Evolutionary conservation across 2,329 filamentous ascomycete species (phyloP).

Genomic region (Colletotrichum chrysophilum): DNA sequence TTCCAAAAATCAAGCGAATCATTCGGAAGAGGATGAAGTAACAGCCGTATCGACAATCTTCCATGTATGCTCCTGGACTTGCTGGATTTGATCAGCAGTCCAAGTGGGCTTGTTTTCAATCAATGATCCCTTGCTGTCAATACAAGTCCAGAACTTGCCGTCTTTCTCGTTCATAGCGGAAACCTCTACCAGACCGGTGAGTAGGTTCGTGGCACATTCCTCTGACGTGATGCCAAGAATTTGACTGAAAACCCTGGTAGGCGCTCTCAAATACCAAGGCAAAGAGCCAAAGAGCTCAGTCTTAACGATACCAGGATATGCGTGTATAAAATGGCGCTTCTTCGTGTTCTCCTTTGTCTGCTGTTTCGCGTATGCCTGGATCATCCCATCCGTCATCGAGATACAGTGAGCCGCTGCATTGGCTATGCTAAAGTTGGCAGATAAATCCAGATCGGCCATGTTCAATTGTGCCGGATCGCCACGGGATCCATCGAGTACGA

Average conservation of each 20-base stretch:
- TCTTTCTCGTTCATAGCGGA: constrained; percentile 20
- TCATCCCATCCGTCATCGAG: constrained; percentile 43
- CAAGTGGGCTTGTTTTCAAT: constrained; percentile 31
- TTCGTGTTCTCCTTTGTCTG: constrained; percentile 15
- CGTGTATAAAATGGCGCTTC: constrained; percentile 41
- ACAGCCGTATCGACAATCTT: constrained; percentile 25
- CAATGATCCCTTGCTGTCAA: constrained; percentile 32
- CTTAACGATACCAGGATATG: constrained; percentile 42
- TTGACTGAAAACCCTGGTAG: constrained; percentile 4
- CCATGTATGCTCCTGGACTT: constrained; percentile 37
- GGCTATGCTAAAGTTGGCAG: constrained; percentile 33
- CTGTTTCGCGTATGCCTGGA: constrained; percentile 35
- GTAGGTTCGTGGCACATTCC: constrained; percentile 30
- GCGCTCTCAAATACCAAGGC: constrained; percentile 32
- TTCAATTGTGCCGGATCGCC: constrained; percentile 38
- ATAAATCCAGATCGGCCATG: constrained; percentile 45
- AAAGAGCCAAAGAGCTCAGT: constrained; percentile 33
- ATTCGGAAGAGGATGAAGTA: background rate
- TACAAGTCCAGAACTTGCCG: constrained; percentile 29
- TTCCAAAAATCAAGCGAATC: background rate
- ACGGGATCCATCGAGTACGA: constrained; percentile 36
- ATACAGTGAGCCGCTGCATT: constrained; percentile 41
- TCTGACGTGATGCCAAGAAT: constrained; percentile 30
- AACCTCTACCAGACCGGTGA: constrained; percentile 25
- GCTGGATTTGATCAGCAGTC: constrained; percentile 30